These are phyloP conservation scores for Globisporangium splendens DNA, from an alignment of 352 stramenopile species.

Conservation along the genomic window DNA sequence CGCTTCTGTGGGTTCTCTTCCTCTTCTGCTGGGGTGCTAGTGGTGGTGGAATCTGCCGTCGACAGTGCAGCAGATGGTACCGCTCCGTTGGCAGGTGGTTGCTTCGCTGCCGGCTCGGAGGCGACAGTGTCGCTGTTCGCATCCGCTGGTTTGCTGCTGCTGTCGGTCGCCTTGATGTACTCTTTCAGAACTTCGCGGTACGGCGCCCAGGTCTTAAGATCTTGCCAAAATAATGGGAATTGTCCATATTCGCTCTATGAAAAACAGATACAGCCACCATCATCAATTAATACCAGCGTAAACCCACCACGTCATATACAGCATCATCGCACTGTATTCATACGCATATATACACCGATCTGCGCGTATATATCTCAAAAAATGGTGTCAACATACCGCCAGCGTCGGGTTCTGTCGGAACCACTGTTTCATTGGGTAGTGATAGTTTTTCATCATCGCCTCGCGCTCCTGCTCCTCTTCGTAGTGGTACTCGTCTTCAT, in stretches of 20 bases:
- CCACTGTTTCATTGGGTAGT: conserved; percentile 88
- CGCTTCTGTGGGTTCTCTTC: conserved; percentile 57
- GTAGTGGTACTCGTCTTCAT: conserved; percentile 64
- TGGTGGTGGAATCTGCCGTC: not conserved
- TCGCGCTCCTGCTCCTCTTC: conserved; percentile 86
- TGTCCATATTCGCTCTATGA: conserved; percentile 82
- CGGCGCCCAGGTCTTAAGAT: conserved; percentile 91
- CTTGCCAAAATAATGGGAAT: conserved; percentile 94
- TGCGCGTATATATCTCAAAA: not conserved
- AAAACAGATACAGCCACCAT: conserved; percentile 8
- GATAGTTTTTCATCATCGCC: conserved; percentile 87
- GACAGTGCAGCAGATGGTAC: not conserved
- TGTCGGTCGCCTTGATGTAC: conserved; percentile 85
- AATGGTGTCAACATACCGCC: conserved; percentile 15
- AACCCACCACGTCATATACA: conserved; percentile 2
- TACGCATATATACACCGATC: not conserved
- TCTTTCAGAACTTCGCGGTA: conserved; percentile 91
- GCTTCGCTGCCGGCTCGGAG: not conserved
- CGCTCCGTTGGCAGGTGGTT: conserved; percentile 9
- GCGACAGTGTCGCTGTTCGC: not conserved
- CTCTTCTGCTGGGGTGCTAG: conserved; percentile 8
- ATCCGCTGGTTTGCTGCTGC: conserved; percentile 17
- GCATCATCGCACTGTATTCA: not conserved
- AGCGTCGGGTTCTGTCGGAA: conserved; percentile 64
- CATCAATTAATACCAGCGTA: too few relatives aligned